These are phyloP conservation scores for Aspergillus caelatus DNA, from an alignment of 2,329 filamentous ascomycete species.

Conservation along the genomic window DNA sequence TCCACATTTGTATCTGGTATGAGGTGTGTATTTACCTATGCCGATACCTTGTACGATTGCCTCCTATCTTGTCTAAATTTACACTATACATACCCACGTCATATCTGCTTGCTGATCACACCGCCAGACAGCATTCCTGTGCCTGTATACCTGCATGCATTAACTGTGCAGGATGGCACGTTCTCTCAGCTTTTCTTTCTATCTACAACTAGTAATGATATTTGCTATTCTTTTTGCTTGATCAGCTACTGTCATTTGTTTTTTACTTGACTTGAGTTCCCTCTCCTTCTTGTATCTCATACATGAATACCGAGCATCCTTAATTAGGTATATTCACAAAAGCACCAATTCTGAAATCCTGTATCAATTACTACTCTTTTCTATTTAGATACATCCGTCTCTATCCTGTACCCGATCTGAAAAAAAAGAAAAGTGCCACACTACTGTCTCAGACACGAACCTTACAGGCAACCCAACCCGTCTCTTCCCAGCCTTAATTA, in stretches of 20 bases:
- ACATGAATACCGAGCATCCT: background rate
- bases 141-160: conserved; percentile 9
- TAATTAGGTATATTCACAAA: background rate
- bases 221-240: background rate
- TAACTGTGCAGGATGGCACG: background rate
- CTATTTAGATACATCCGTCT: too few species aligned
- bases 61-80: background rate
- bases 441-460: conserved; percentile 21
- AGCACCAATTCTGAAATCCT: too few species aligned
- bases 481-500: background rate
- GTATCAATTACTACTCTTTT: too few species aligned
- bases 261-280: too few species aligned
- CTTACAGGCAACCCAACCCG: background rate
- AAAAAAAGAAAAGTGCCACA: conserved; percentile 12
- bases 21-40: background rate
- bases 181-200: background rate
- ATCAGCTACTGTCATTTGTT: background rate
- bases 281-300: too few species aligned
- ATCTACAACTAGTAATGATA: background rate
- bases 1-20: background rate
- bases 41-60: background rate
- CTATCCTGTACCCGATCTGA: background rate
- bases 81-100: background rate
- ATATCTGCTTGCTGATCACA: conserved; percentile 10
- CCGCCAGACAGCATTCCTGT: conserved; percentile 15